Evolutionary conservation across 805 yeast species (phyloP).

Genomic region (Nakazawaea wickerhamii): DNA sequence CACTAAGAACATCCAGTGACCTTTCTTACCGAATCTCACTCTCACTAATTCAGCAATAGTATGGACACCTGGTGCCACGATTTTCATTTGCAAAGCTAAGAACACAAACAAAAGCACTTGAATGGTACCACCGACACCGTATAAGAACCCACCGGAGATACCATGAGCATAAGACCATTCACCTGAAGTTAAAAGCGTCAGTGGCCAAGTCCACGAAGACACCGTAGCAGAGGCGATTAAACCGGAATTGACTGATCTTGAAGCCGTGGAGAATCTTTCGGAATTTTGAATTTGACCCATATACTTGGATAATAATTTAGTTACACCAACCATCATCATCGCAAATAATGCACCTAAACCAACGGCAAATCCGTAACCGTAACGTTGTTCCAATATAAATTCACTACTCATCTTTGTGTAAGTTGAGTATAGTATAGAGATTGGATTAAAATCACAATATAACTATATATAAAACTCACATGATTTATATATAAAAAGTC

Average conservation of each 20-base stretch:
- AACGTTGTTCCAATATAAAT: slow-evolving; percentile 26
- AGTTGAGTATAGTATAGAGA: no score
- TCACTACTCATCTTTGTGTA: slow-evolving; percentile 16
- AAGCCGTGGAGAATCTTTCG: slow-evolving; percentile 36
- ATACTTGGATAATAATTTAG: slow-evolving; percentile 30
- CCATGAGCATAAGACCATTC: slow-evolving; percentile 38
- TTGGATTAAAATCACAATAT: no score
- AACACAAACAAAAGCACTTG: slow-evolving; percentile 32
- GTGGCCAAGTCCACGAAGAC: slow-evolving; percentile 45
- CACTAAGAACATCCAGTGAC: slow-evolving; percentile 30
- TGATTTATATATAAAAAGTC: neutral
- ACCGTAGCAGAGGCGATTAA: slow-evolving; percentile 39
- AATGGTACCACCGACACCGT: slow-evolving; percentile 32
- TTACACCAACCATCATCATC: slow-evolving; percentile 32
- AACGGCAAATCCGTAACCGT: slow-evolving; percentile 36
- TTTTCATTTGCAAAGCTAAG: slow-evolving; percentile 34
- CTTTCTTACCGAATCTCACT: slow-evolving; percentile 32
- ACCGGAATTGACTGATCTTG: slow-evolving; percentile 36
- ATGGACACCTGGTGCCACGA: slow-evolving; percentile 37
- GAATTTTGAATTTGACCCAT: slow-evolving; percentile 34
- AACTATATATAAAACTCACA: neutral
- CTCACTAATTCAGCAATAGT: slow-evolving; percentile 36
- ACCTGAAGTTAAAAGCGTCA: slow-evolving; percentile 32
- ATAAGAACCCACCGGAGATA: slow-evolving; percentile 33
- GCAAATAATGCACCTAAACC: slow-evolving; percentile 44